A percentile compares a stretch with the other conserved stretches of the same genome.
phyloP scores from a whole-genome alignment of 139 green algal genomes.

The Pleodorina starrii region DNA sequence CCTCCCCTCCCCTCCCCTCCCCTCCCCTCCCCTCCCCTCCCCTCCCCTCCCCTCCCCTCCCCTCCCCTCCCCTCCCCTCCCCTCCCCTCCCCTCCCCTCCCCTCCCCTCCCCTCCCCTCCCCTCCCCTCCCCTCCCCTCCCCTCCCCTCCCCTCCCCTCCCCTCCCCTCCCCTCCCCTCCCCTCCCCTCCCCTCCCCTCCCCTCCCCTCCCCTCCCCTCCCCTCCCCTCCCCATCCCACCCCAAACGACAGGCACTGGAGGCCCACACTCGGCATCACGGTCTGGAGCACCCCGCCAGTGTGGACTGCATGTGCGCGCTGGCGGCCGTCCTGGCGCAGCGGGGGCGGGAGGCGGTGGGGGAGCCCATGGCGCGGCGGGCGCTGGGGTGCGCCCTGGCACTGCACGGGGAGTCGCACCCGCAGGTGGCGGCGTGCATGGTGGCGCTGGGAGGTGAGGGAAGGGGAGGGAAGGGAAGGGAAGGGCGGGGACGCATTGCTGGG shows the following conservation, averaged over 20 bases:
- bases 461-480: too few species aligned
- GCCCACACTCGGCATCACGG: not conserved
- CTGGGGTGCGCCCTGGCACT: not conserved
- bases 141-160: too few species aligned
- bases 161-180: too few species aligned
- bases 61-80: too few species aligned
- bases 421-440: constrained; percentile 18
- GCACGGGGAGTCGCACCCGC: not conserved
- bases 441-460: constrained; percentile 29
- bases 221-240: not conserved
- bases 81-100: too few species aligned
- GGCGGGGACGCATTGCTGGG: too few species aligned
- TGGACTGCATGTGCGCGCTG: constrained; percentile 26
- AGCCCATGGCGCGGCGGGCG: not conserved
- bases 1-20: too few species aligned
- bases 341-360: not conserved
- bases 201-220: not conserved
- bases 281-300: not conserved
- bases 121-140: too few species aligned
- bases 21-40: too few species aligned
- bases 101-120: too few species aligned
- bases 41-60: too few species aligned
- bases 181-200: too few species aligned
- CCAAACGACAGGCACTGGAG: not conserved
- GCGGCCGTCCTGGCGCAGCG: not conserved